Conservation (phyloP, 306 rosid species). For the Ormosia emarginata region DNA sequence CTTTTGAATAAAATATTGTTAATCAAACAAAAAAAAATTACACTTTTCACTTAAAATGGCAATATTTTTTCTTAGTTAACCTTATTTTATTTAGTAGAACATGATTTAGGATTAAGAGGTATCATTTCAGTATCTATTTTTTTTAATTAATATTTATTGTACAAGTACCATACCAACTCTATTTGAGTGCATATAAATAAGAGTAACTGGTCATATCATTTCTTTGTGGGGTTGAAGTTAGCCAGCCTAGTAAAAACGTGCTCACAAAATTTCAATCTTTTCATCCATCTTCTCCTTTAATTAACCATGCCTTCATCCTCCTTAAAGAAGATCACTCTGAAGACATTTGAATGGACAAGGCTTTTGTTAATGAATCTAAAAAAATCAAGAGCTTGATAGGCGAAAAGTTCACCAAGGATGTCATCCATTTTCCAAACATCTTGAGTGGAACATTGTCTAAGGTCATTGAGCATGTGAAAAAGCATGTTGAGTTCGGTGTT, state of each 20-base stretch:
- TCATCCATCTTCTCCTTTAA: too few species aligned
- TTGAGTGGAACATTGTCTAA: not conserved
- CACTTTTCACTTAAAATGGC: too few species aligned
- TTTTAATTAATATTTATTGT: not conserved
- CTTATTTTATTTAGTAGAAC: too few species aligned
- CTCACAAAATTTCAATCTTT: too few species aligned
- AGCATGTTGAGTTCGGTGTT: not conserved
- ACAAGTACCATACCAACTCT: not conserved
- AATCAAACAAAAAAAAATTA: too few species aligned
- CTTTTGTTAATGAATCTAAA: not conserved
- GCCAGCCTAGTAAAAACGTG: too few species aligned
- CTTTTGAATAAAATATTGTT: too few species aligned
- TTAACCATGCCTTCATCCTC: not conserved
- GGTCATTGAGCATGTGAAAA: not conserved
- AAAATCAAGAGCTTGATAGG: not conserved
- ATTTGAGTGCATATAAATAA: not conserved
- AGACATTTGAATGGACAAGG: not conserved
- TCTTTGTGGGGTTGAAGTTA: not conserved
- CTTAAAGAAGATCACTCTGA: not conserved
- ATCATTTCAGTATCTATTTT: too few species aligned
- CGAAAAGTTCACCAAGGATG: not conserved
- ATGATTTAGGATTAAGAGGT: too few species aligned
- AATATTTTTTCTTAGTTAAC: too few species aligned
- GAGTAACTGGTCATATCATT: not conserved
- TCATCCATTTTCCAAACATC: not conserved